Base-by-base conservation (phyloP, 192 early-diverging fungal species). In the Gryganskiella cystojenkinii region DNA sequence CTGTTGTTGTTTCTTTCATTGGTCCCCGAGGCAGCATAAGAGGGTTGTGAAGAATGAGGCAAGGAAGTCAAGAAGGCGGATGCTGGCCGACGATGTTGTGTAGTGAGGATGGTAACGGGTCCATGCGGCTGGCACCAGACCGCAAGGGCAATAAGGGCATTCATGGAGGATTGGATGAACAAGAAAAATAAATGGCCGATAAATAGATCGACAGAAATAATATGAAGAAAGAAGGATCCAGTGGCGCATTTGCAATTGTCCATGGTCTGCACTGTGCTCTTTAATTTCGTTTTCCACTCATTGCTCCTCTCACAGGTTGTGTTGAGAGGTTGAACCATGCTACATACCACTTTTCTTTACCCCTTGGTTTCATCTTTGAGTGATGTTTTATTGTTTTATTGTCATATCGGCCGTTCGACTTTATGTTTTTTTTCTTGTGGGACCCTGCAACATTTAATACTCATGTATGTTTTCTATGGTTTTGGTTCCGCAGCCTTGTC, bases 401-500 rank as follows among this genome's bases (percentile, higher is more conserved):
- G n/a, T n/a, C n/a, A n/a, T n/a, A n/a, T n/a, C n/a, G n/a, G n/a
- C n/a, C n/a, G n/a, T n/a, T n/a, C n/a, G n/a, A n/a, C n/a, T n/a
- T n/a, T n/a, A n/a, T n/a, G n/a, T 15, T 27, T 49, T 28, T 25
- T 52, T 5, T 43, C 14, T 51, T 25, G 2, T 40, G 7, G 37
- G 37, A 40, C 37, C 37, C 13, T 40, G 37, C 37, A 40, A 40
- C 37, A 40, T n/a, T n/a, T n/a, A n/a, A n/a, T 57, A 17, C 37
- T 57, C 37, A 20, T 37, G 17, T 35, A n/a, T 57, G 22, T 57
- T 22, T 37, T 42, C 10, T 1, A 11, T 31, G 20, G 19, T 53
- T 53, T 13, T n/a, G n/a, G n/a, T n/a, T n/a, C n/a, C n/a, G n/a
- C 20, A 47, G 83, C 78, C 30, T 84, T 82, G 51, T 93, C 92